Evolutionary conservation across 2,329 filamentous ascomycete genomes (phyloP).

Genomic region (Colletotrichum viniferum): DNA sequence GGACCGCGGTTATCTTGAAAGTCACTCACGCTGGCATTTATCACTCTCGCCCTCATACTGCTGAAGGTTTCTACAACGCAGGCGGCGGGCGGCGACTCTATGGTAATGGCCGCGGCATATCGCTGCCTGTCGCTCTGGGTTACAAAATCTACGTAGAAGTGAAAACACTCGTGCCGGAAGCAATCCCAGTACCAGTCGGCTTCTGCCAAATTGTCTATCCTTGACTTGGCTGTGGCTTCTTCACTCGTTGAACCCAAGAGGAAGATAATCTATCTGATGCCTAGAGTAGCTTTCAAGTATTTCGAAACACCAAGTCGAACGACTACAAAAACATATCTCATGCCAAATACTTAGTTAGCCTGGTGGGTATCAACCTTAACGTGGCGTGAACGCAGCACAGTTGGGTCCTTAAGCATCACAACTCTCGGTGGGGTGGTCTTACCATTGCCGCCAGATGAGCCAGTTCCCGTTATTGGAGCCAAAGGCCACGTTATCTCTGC

Average conservation of each 20-base stretch:
- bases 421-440: background rate
- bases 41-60: background rate
- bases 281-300: background rate
- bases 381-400: background rate
- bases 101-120: background rate
- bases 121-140: background rate
- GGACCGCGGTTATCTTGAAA: no score
- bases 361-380: no score
- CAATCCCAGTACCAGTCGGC: background rate
- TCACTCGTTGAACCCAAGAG: background rate
- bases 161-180: background rate
- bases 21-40: background rate
- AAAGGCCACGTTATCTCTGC: background rate
- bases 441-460: background rate
- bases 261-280: background rate
- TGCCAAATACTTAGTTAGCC: background rate
- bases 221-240: background rate
- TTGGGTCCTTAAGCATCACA: background rate
- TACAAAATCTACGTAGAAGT: background rate
- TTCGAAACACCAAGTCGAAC: no score
- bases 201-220: background rate
- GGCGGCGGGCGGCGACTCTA: background rate
- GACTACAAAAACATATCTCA: background rate
- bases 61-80: background rate
- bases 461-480: background rate